Base-by-base conservation (phyloP, 345 rosid genomes). In the Trapa incisa region DNA sequence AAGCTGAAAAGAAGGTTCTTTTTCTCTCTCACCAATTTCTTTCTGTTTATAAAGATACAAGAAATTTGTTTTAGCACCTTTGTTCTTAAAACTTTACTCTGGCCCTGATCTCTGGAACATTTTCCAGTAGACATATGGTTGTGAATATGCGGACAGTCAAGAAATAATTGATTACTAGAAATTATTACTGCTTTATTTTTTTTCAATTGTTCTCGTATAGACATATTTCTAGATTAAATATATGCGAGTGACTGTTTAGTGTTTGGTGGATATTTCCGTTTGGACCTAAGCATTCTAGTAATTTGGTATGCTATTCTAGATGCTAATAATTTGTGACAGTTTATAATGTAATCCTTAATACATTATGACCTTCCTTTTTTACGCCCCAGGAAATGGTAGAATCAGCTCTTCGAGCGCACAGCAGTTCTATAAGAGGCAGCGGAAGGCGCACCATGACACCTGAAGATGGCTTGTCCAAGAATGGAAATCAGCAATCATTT, bases 1-100 rank as follows among this genome's bases (percentile, higher is more conserved):
- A 89, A 79, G 92, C 83, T 67, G 97, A 94, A 73, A 94, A 89
- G 84, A 94, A 88, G 99, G 99, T 94, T 45, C 17, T 65, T 57
- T 65, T 68, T 65, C 62, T 50, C 41, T 37, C 64, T 53, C 39
- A 61, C 68, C 67, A 68, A 43, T 43, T 16, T 61, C 38, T 54
- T 57, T 64, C n/a, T 65, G 9, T 68, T 47, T 70, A 41, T 45
- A 29, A 53, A 47, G 42, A 56, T 65, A 47, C 33, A 16, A 48
- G 62, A 29, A 6, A 12, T 14, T 38, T 53, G 11, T 3, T 47
- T 9, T 47, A 2, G 43, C 7, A 33, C 38, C 6, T 29, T n/a
- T 39, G 48, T 5, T 60, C 63, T 32, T 64, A 62, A 52, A 11
- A 47, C 12, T 12, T 47, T 3, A 12, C 53, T 47, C 29, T 22